A percentile compares a stretch with the other conserved stretches of the same genome.
Conservation (phyloP, 306 rosid species). For the Cucurbita pepo region DNA sequence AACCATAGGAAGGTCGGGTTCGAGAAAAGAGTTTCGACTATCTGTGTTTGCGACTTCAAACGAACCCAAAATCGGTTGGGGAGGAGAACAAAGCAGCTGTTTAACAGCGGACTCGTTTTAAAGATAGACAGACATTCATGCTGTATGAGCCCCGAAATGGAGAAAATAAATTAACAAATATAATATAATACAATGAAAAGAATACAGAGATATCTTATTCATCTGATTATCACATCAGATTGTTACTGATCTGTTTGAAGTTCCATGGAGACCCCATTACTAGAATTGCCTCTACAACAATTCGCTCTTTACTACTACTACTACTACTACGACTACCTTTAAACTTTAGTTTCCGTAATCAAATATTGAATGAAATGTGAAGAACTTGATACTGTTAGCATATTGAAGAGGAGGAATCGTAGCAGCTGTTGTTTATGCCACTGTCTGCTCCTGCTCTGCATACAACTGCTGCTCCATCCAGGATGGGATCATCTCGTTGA, state of each 20-base stretch:
- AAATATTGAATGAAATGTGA: slow-evolving; percentile 22
- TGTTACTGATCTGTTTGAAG: slow-evolving; percentile 17
- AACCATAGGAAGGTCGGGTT: no score
- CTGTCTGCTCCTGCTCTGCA: slow-evolving; percentile 83
- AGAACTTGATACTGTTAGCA: slow-evolving; percentile 40
- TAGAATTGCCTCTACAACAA: slow-evolving; percentile 13
- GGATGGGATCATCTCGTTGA: slow-evolving; percentile 45
- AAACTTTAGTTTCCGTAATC: slow-evolving; percentile 16
- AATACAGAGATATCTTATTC: slow-evolving; percentile 18
- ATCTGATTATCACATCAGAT: slow-evolving; percentile 16
- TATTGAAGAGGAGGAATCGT: slow-evolving; percentile 16
- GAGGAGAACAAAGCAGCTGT: no score
- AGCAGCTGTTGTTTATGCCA: slow-evolving; percentile 39
- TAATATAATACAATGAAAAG: slow-evolving; percentile 33
- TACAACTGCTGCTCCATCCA: slow-evolving; percentile 90
- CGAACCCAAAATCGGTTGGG: no score
- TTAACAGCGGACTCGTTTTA: no score
- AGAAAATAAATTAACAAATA: slow-evolving; percentile 38
- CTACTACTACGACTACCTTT: background rate
- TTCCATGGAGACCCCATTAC: background rate
- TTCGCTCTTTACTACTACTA: slow-evolving; percentile 1
- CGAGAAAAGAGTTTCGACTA: no score
- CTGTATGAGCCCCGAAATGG: slow-evolving; percentile 7
- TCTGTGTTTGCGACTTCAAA: no score
- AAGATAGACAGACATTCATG: background rate